A percentile compares a stretch with the other conserved stretches of the same genome.
Evolutionary conservation across 192 early-diverging fungal genomes (phyloP).

Genomic region (Linnemannia zychae): DNA sequence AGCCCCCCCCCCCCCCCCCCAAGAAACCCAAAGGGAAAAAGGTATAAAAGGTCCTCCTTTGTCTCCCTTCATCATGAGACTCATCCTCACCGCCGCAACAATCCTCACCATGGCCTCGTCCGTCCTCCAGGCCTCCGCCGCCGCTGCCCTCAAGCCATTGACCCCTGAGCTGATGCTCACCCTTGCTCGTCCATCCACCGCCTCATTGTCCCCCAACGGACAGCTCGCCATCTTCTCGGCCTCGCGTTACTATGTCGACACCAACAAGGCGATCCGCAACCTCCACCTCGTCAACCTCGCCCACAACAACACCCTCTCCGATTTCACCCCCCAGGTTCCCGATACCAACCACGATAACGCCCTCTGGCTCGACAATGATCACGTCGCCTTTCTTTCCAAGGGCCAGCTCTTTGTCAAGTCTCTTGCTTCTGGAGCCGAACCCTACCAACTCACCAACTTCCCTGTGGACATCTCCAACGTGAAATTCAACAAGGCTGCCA

Average conservation of each 20-base stretch:
- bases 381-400: slow-evolving; percentile 61
- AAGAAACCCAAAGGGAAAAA: not conserved
- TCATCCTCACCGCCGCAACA: slow-evolving; percentile 9
- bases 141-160: slow-evolving; percentile 39
- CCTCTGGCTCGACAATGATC: slow-evolving; percentile 63
- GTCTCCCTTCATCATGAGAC: not conserved
- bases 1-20: slow-evolving; percentile 18
- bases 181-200: slow-evolving; percentile 67
- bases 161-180: slow-evolving; percentile 74
- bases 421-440: slow-evolving; percentile 28
- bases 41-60: not conserved
- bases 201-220: slow-evolving; percentile 67
- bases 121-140: slow-evolving; percentile 4
- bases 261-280: slow-evolving; percentile 66
- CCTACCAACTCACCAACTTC: slow-evolving; percentile 63
- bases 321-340: slow-evolving; percentile 56
- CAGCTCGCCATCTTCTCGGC: slow-evolving; percentile 67
- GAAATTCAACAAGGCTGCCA: slow-evolving; percentile 66
- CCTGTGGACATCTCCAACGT: slow-evolving; percentile 69
- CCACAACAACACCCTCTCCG: slow-evolving; percentile 56
- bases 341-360: slow-evolving; percentile 58
- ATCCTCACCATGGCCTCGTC: slow-evolving; percentile 36
- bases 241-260: slow-evolving; percentile 71
- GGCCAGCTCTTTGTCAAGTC: slow-evolving; percentile 60
- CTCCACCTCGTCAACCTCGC: slow-evolving; percentile 64